Base-by-base conservation (phyloP, 306 rosid species). In the Adenanthera pavonina region DNA sequence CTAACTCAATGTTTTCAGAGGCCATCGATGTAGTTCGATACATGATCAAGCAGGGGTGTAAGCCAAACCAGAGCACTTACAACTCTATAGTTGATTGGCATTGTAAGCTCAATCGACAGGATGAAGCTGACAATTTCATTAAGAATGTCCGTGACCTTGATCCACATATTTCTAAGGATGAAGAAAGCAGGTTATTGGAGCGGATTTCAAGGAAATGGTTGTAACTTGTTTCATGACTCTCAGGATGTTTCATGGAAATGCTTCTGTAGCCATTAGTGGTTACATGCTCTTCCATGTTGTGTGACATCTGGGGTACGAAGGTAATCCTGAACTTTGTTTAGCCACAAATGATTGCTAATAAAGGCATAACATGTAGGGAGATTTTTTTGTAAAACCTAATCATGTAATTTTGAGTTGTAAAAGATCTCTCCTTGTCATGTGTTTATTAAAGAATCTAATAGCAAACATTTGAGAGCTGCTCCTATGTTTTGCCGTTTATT, bases 31-130 rank as follows among this genome's bases (percentile, higher is more conserved):
- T 95, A 72, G 89, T 93, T 83, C 80, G 82, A 44, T 90, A 90
- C 92, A 93, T 92, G 99, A 92, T 95, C 90, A 93, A 88, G 84
- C 86, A 87, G 30, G 96, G 97, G 78, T 90, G 97, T 83, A 90
- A 74, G 81, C 99, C 97, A 44, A 91, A 93, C 86, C 88, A 88
- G 62, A 89, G 82, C 80, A 95, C 99, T 2, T 91, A 93, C 83
- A 95, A 95, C 86, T 87, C 94, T 67, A 81, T 95, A 44, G 84
- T 95, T 56, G 99, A 95, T 84, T 87, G 93, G 85, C 93, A 86
- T 68, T 89, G 97, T 80, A 95, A 90, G 87, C 91, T 85, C 46
- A 80, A 75, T 72, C 97, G 74, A 16, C 83, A 56, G n/a, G 91
- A 87, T 11, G 97, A 93, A 79, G 99, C 90, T 17, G 79, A 74